Base-by-base conservation (phyloP, 148 eudicot genomes). In the Vaccinium darrowii region DNA sequence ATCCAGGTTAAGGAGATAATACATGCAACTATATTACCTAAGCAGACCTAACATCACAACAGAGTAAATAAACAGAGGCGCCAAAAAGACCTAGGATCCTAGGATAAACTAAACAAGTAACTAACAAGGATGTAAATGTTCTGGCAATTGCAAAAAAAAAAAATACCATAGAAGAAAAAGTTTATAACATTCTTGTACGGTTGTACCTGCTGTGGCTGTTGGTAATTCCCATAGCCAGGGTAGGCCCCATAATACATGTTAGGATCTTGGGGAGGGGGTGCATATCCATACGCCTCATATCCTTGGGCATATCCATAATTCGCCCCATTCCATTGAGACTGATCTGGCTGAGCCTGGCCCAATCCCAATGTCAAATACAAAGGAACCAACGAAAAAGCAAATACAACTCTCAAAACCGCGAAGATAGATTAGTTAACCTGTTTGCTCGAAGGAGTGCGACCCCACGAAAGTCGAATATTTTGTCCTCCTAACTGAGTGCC, bases 301-400 rank as follows among this genome's bases (percentile, higher is more conserved):
- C 99, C 99, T 87, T 94, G 98, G 36, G 93, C 69, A 85, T 95
- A 95, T 23, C 99, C 99, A 91, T 97, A 95, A 84, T 94, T 93
- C 60, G 89, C 89, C 79, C 84, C 95, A 86, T 90, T 89, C 94
- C 94, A 92, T 81, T 94, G 98, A 78, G 89, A 81, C 49, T 95
- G 93, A 71, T 93, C 93, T 21, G 92, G 85, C 89, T 94, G 95
- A 76, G 84, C 76, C 98, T 94, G 91, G 15, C 76, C 73, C 33
- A 53, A 19, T 25, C 49, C 76, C 25, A 69, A n/a, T 8, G 10
- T 84, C 81, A 83, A 69, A 54, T 43, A 57, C 21, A 83, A 14
- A 14, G 51, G 69, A 47, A 69, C 50, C 78, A 73, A 39, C n/a
- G 4, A 33, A 49, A 18, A 53, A 36, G 77, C 77, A 73, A 25